phyloP scores from a whole-genome alignment of 768 basidiomycete genomes.

The Termitomyces sp. region DNA sequence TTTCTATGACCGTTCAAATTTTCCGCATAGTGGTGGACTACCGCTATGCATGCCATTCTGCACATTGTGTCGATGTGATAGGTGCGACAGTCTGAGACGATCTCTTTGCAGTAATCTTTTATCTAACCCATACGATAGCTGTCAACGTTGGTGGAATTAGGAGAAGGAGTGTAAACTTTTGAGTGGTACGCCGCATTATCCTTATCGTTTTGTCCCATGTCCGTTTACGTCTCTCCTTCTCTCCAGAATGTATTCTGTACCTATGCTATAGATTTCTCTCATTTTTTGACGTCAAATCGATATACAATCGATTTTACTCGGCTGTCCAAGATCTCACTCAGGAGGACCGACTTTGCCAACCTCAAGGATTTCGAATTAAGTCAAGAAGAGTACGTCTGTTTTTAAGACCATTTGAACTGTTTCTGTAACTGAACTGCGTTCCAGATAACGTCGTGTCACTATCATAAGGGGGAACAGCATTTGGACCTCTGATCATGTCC shows the following conservation, averaged over 20 bases:
- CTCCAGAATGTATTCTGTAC: neutral
- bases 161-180: neutral
- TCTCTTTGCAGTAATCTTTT: neutral
- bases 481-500: neutral
- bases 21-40: neutral
- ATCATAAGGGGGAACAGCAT: neutral
- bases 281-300: neutral
- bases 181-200: neutral
- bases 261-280: neutral
- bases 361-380: neutral
- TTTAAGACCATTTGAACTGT: neutral
- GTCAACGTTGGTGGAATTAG: neutral
- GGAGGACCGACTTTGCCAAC: neutral
- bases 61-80: neutral
- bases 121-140: neutral
- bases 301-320: neutral
- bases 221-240: neutral
- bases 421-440: neutral
- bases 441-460: neutral
- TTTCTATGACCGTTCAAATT: neutral
- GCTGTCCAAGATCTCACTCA: neutral
- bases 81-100: neutral
- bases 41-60: neutral
- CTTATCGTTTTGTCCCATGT: neutral
- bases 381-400: neutral